phyloP scores from a whole-genome alignment of 2,329 filamentous ascomycete genomes.

The Parafenestella ontariensis region DNA sequence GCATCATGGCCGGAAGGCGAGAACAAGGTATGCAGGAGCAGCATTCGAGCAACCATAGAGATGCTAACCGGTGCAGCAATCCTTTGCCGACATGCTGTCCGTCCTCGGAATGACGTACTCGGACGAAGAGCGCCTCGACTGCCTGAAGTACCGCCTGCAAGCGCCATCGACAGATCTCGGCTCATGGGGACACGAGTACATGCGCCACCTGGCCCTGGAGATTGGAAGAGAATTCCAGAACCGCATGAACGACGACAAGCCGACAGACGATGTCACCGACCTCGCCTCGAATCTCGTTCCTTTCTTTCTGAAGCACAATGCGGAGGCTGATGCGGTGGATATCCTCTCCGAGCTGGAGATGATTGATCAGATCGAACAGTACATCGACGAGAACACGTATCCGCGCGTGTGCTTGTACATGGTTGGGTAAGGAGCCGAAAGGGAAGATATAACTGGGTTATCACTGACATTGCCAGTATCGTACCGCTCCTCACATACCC shows the following conservation, averaged over 20 bases:
- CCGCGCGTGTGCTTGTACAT: constrained; percentile 94
- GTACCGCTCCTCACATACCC: constrained; percentile 97
- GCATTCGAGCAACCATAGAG: background rate
- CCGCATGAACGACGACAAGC: constrained; percentile 83
- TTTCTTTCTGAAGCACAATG: constrained; percentile 95
- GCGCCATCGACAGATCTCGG: constrained; percentile 90
- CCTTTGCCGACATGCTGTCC: constrained; percentile 92
- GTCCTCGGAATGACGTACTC: constrained; percentile 99
- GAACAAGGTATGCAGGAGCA: constrained; percentile 69
- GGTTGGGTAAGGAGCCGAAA: constrained; percentile 66
- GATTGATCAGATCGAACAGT: constrained; percentile 87
- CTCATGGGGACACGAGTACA: constrained; percentile 99
- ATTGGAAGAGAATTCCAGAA: constrained; percentile 94
- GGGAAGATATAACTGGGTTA: background rate
- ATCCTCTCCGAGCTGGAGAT: constrained; percentile 97
- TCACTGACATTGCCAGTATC: constrained; percentile 66
- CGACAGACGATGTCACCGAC: constrained; percentile 82
- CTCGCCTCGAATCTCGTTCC: constrained; percentile 86
- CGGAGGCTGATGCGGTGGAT: constrained; percentile 96
- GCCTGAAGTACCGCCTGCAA: constrained; percentile 91
- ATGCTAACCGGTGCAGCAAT: constrained; percentile 56
- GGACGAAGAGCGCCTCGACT: constrained; percentile 94
- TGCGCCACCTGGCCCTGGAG: constrained; percentile 91
- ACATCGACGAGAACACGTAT: constrained; percentile 94
- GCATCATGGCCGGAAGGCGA: constrained; percentile 85